phyloP scores from a whole-genome alignment of 139 green algal species.

The Haematococcus lacustris region DNA sequence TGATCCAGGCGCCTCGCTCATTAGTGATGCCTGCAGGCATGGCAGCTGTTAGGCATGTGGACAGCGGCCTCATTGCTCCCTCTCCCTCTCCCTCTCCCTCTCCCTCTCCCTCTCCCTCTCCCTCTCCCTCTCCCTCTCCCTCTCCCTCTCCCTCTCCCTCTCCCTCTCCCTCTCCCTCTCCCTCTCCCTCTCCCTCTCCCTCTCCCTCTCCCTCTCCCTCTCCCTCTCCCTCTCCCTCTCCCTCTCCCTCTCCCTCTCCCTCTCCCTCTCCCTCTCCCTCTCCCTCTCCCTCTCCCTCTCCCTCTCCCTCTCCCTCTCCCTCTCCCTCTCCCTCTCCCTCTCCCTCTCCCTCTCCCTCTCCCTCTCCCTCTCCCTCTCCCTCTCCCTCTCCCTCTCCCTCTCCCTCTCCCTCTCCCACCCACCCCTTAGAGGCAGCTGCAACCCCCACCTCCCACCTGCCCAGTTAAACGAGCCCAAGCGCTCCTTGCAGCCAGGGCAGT shows the following conservation, averaged over 20 bases:
- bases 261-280: background rate
- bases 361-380: background rate
- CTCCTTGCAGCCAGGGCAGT: constrained; percentile 65
- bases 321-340: background rate
- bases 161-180: no score
- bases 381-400: background rate
- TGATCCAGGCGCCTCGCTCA: constrained; percentile 53
- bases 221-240: no score
- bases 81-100: background rate
- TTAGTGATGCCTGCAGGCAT: constrained; percentile 42
- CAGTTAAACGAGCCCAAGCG: constrained; percentile 81
- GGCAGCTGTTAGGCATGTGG: background rate
- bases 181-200: no score
- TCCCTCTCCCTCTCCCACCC: background rate
- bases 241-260: no score
- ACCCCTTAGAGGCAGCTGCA: no score
- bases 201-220: no score
- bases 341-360: background rate
- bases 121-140: background rate
- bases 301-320: background rate
- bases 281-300: background rate
- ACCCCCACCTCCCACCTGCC: constrained; percentile 47
- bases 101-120: background rate
- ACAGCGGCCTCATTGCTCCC: background rate
- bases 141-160: no score